Percentiles rank a stretch among this genome's conserved stretches.
Conservation (phyloP, 306 rosid genomes). For the Corylus heterophylla region DNA sequence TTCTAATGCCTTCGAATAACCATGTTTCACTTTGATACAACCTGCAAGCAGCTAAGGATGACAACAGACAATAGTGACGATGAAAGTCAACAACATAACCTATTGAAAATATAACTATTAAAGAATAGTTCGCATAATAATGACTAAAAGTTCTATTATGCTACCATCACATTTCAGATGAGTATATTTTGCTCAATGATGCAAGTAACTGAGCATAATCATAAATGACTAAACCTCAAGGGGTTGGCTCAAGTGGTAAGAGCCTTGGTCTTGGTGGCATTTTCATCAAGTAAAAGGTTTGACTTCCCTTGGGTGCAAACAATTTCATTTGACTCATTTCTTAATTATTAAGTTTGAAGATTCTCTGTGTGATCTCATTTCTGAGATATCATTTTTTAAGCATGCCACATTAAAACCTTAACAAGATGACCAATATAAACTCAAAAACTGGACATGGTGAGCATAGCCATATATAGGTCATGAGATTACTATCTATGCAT, state of each 20-base stretch:
- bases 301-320: too few species aligned
- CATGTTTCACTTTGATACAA: conserved; percentile 63
- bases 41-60: conserved; percentile 78
- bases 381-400: neutral
- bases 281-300: too few species aligned
- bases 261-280: too few species aligned
- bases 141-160: neutral
- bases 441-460: neutral
- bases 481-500: neutral
- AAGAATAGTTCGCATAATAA: neutral
- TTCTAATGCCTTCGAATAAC: conserved; percentile 78
- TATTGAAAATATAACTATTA: neutral
- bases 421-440: neutral
- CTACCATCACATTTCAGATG: neutral
- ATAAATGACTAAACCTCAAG: neutral
- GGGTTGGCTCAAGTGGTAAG: too few species aligned
- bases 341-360: neutral
- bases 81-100: neutral
- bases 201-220: neutral
- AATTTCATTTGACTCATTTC: neutral
- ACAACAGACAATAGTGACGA: conserved; percentile 29
- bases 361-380: neutral
- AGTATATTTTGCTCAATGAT: neutral
- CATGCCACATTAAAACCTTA: neutral
- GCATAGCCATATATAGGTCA: neutral